These are phyloP conservation scores for Calocybe gambosa DNA, from an alignment of 1,284 basidiomycete genomes.

Conservation along the genomic window DNA sequence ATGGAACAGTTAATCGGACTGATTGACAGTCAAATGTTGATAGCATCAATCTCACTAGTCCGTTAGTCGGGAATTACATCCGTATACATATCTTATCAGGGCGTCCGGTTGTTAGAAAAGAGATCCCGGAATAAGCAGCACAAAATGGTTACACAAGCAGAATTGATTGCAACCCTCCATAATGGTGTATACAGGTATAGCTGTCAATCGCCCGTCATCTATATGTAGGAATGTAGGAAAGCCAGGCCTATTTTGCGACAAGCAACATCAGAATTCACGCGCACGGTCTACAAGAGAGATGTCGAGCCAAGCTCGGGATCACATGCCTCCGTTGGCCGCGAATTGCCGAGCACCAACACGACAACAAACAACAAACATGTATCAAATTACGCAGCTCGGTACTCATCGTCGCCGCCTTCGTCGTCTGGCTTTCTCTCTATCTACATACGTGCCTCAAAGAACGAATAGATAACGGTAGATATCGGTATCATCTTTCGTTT, in stretches of 20 bases:
- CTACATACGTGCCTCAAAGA: not conserved
- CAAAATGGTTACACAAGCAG: not conserved
- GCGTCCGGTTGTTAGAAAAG: conserved; percentile 2
- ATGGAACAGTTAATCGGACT: conserved; percentile 7
- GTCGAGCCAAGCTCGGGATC: not conserved
- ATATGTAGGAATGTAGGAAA: not conserved
- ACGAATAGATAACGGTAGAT: not conserved
- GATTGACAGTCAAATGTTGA: conserved; percentile 19
- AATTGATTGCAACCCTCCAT: not conserved
- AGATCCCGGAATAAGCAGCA: not conserved
- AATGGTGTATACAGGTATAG: not conserved
- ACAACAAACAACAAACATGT: not conserved
- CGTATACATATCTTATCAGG: not conserved
- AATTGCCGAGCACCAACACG: conserved; percentile 12
- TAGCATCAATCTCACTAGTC: conserved; percentile 15
- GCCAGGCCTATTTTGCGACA: not conserved
- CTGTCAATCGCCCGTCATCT: not conserved
- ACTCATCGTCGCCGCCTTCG: conserved; percentile 3
- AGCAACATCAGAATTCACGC: conserved; percentile 1
- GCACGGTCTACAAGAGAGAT: not conserved
- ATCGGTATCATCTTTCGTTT: not conserved
- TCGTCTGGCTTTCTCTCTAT: conserved; percentile 1
- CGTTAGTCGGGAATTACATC: conserved; percentile 3
- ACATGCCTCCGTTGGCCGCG: conserved; percentile 4
- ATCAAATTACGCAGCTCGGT: conserved; percentile 6